Conservation (phyloP, 305 asterid genomes). For the Solanum chacoense region DNA sequence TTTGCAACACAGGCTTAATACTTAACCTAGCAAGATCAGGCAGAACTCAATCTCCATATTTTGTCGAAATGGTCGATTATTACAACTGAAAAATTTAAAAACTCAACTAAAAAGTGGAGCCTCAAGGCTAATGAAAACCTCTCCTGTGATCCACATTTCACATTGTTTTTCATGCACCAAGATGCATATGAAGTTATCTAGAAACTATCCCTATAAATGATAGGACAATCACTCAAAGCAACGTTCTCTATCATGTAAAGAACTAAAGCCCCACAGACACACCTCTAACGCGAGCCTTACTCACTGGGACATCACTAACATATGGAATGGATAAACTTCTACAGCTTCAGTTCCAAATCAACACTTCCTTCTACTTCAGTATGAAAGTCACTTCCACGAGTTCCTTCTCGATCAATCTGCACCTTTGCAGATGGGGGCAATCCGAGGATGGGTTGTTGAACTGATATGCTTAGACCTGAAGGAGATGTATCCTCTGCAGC, state of each 20-base stretch:
- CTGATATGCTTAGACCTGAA: too few relatives aligned
- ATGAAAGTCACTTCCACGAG: not conserved
- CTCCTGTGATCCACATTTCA: not conserved
- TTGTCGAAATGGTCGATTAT: not conserved
- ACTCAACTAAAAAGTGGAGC: not conserved
- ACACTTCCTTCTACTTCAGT: not conserved
- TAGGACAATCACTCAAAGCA: not conserved
- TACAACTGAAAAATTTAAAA: not conserved
- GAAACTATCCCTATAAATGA: not conserved
- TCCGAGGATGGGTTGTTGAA: constrained; percentile 1
- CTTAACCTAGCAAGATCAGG: not conserved
- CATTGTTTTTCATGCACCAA: not conserved
- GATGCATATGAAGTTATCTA: too few relatives aligned
- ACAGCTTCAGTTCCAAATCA: not conserved
- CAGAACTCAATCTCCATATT: not conserved
- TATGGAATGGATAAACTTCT: not conserved
- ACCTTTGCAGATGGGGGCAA: constrained; percentile 40
- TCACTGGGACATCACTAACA: not conserved
- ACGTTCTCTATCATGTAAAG: not conserved
- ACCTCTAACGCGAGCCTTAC: not conserved
- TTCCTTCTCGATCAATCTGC: constrained; percentile 9
- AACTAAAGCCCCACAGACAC: not conserved
- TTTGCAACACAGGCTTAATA: too few relatives aligned
- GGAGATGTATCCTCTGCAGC: constrained; percentile 2
- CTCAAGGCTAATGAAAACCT: not conserved